These are phyloP conservation scores for Sclerotinia borealis DNA, from an alignment of 2,329 filamentous ascomycete species.

Conservation along the genomic window DNA sequence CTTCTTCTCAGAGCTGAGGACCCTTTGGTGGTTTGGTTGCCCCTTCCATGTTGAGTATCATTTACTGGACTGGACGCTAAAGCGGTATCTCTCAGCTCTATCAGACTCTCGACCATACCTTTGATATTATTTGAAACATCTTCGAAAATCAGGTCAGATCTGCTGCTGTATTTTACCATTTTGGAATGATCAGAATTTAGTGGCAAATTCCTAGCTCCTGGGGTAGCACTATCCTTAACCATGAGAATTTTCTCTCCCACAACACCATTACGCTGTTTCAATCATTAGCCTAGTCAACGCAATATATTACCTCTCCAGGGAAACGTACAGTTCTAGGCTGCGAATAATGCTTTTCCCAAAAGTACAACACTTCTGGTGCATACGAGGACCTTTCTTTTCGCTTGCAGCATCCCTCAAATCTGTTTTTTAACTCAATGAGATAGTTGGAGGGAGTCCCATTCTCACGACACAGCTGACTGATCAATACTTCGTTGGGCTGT, in stretches of 20 bases:
- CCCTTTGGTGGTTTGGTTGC: not conserved
- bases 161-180: slow-evolving; percentile 8
- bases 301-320: not conserved
- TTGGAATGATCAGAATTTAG: slow-evolving; percentile 7
- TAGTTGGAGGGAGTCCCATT: not conserved
- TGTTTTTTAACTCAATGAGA: not conserved
- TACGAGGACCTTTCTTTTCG: not conserved
- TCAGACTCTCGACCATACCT: not conserved
- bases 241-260: not conserved
- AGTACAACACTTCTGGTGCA: slow-evolving; percentile 10
- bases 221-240: slow-evolving; percentile 3
- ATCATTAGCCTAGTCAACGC: not conserved
- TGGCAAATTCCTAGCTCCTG: not conserved
- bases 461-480: slow-evolving; percentile 2
- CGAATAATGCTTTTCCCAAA: slow-evolving; percentile 5
- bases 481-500: slow-evolving; percentile 9
- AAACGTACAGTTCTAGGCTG: slow-evolving; percentile 1
- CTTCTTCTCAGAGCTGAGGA: not conserved
- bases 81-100: not conserved
- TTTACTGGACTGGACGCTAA: not conserved
- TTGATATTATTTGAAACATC: slow-evolving; percentile 5
- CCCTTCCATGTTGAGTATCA: not conserved
- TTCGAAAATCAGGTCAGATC: not conserved
- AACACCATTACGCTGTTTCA: not conserved
- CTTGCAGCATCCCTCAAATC: slow-evolving; percentile 1